Base-by-base conservation (phyloP, 371 early-diverging fungal genomes). In the Mucor mucedo region DNA sequence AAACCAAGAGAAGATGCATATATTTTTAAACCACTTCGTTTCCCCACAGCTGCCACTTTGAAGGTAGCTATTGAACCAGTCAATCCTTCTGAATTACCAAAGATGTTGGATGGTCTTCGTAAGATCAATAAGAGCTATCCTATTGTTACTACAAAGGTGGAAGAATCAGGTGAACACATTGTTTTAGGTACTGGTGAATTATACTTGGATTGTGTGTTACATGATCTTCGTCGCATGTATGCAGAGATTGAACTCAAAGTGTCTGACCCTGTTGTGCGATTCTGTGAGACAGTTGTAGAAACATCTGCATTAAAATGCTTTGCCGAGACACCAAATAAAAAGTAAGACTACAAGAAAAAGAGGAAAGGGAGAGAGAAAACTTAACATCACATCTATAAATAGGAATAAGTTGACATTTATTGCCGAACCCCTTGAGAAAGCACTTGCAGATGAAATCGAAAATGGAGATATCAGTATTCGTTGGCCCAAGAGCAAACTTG, bases 311-410 rank as follows among this genome's bases (percentile, higher is more conserved):
- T 97, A 54, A 94, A 96, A 72, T 97, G 97, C 71, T 96, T 92
- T 82, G 97, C 96, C 7, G 95, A 97, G 75, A 95, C 97, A 6
- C 95, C 98, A n/a, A 99, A 99, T 84, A 93, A 95, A 76, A 95
- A 94, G 87, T 87, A 82, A 66, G 86, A 29, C 21, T 21, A 21
- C 38, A 45, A 9, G 5, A 5, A 14, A 30, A n/a, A 57, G 2
- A 30, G 32, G 11, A 8, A 35, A 38, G 35, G 28, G 52, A 14
- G 7, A 16, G 14, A 1, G 11, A 42, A 38, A 38, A 53, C 39
- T 38, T 9, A 38, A 3, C 9, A 39, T 28, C 27, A 13, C 16
- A 16, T 5, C 9, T 60, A n/a, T 50, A 2, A 30, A 38, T 65
- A 91, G 92, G 73, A 99, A 98, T 87, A 93, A 95, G 60, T 67